Percentiles rank a stretch among this genome's conserved stretches.
phyloP scores from a whole-genome alignment of 2,329 filamentous ascomycete genomes.

The Hymenotorrendiella dingleyae region DNA sequence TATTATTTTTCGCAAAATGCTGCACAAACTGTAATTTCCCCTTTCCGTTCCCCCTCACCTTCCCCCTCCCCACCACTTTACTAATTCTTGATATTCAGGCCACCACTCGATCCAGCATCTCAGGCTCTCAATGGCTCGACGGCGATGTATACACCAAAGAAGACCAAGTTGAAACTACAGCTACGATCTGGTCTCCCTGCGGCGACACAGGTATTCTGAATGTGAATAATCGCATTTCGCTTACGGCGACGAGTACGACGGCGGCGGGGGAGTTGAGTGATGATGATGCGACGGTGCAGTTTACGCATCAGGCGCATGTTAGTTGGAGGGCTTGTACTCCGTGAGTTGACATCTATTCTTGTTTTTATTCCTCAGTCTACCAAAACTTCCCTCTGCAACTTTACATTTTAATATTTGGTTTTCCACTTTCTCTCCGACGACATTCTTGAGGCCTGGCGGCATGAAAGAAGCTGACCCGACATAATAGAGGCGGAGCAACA shows the following conservation, averaged over 20 bases:
- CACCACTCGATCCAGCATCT: conserved; percentile 16
- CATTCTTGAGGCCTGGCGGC: background rate
- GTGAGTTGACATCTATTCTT: too few relatives aligned
- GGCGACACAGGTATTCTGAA: conserved; percentile 19
- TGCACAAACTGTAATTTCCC: conserved; percentile 9
- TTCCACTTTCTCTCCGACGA: background rate
- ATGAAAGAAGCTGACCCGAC: background rate
- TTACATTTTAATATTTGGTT: too few relatives aligned
- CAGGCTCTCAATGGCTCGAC: conserved; percentile 11
- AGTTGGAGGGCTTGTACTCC: conserved; percentile 12
- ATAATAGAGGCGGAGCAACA: conserved; percentile 2
- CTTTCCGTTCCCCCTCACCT: background rate
- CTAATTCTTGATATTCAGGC: conserved; percentile 10
- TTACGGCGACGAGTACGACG: conserved; percentile 8
- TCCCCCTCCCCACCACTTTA: background rate
- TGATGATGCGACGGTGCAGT: conserved; percentile 19
- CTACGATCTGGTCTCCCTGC: conserved; percentile 18
- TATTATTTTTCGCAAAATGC: conserved; percentile 21
- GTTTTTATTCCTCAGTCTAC: too few relatives aligned
- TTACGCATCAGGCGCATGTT: conserved; percentile 18
- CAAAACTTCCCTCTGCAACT: too few relatives aligned
- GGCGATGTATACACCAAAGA: conserved; percentile 19
- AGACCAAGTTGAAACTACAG: conserved; percentile 14
- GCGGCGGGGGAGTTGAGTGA: conserved; percentile 13
- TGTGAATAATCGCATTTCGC: conserved; percentile 19